A percentile compares a stretch with the other conserved stretches of the same genome.
These are phyloP conservation scores for Colletotrichum sp. DNA, from an alignment of 2,329 filamentous ascomycete species.

Conservation along the genomic window DNA sequence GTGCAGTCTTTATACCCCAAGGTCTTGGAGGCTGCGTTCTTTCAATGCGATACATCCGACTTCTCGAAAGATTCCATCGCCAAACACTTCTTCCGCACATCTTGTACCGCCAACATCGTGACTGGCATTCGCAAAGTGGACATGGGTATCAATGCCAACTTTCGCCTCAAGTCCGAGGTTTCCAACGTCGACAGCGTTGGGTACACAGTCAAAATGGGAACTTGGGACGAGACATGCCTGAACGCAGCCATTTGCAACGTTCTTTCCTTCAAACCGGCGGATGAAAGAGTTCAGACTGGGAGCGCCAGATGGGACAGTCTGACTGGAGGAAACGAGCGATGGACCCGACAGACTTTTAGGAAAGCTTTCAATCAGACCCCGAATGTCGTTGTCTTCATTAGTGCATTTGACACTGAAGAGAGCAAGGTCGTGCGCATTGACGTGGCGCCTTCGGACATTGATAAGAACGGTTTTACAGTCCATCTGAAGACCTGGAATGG, in stretches of 20 bases:
- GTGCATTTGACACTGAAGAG: background rate
- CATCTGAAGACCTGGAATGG: background rate
- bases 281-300: background rate
- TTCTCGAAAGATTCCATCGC: no score
- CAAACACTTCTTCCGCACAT: background rate
- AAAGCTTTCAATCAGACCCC: background rate
- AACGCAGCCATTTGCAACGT: background rate
- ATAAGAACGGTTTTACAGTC: background rate
- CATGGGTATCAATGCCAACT: background rate
- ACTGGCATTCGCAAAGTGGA: background rate
- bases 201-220: fast-evolving
- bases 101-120: background rate
- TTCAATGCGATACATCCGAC: background rate
- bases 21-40: background rate
- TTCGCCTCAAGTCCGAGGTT: background rate
- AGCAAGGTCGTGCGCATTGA: background rate
- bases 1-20: background rate
- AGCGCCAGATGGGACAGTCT: background rate
- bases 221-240: background rate
- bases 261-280: background rate
- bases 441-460: background rate
- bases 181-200: background rate
- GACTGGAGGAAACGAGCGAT: background rate
- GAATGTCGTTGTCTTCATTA: background rate
- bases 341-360: background rate